Base-by-base conservation (phyloP, 495 filamentous ascomycete species). In the Haplographium delicatum region DNA sequence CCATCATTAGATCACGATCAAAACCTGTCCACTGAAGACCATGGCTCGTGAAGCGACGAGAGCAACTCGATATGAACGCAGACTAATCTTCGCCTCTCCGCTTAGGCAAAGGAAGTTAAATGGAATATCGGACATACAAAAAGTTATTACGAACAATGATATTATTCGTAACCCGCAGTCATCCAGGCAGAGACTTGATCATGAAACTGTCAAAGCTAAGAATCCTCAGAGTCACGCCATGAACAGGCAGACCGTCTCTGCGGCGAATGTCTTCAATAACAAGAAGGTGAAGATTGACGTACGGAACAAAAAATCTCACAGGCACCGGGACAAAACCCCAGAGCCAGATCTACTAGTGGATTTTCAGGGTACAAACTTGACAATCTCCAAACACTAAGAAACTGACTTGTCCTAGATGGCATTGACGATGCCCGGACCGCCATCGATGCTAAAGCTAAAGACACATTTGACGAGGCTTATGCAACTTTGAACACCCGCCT, bases 391-490 rank as follows among this genome's bases (percentile, higher is more conserved):
- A 18, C 33, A 11, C 16, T 9, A 7, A 3, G 3, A 5, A 5
- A 19, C 27, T 54, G 38, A 35, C 27, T 23, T 3, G 15, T n/a
- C 13, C 6, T 25, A 61, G 58, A 51, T 49, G 50, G 40, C 16
- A n/a, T 60, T 20, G 53, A 51, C 18, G 23, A 30, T 1, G 49
- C 50, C 8, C 50, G 47, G 23, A 35, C 31, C 1, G 49, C 45
- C 3, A 47, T 67, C 2, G 51, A 45, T 9, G 31, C 47, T 3
- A 51, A 44, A 1, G 54, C 57, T 0, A 47, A 44, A n/a, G 44
- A 47, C n/a, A 53, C 47, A 8, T 58, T 67, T 13, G 44, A 58
- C 16, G 40, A 54, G 3, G 38, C 55, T 0, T 52, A 67, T 22
- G 27, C 45, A 4, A 27, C 43, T 2, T 55, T 66, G 37, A 9